Evolutionary conservation across 2,329 filamentous ascomycete genomes (phyloP), one percentile per base, ranked within the genome.

Genomic region (Pseudogymnoascus sp.): DNA sequence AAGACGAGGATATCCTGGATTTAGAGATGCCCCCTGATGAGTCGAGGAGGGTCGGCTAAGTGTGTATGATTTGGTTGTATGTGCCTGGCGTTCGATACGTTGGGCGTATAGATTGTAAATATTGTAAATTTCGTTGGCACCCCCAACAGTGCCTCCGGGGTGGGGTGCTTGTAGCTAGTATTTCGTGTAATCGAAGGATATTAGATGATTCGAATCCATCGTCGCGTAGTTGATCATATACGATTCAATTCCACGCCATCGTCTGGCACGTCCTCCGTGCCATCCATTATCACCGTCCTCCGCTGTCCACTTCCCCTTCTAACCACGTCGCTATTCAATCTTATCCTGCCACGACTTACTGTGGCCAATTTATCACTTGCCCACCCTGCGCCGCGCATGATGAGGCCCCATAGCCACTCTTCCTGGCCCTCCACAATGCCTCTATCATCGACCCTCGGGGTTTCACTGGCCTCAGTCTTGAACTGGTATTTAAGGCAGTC

Each of bases 401-500:
- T 77, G 6, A 81, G 64, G 5, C 71, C 75, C 87, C 88, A 91
- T 1, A 92, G 72, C 65, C 78, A 78, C 69, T 89, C 87, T 69
- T 91, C 88, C 70, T 90, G 84, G 3, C 78, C 76, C 63, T 84
- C 81, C 35, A 78, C 74, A 60, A 84, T 73, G 25, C 66, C 70
- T 6, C 77, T 74, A 47, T 81, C 76, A 62, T 87, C 84, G 33
- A 85, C 81, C 62, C 83, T 81, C 3, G 84, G 84, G 68, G 90
- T 86, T 74, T 94, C 92, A 41, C 88, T 85, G 7, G 90, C 90
- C 74, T 99, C 94, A 0, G 89, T 90, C 77, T 94, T 95, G 82
- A 97, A 96, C 74, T 99, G 93, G 70, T 96, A 97, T 73, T 94
- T 96, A 61, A 99, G 78, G 67, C 94, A 97, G 73, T 99, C 94